These are phyloP conservation scores for Brassica hybrid DNA, from an alignment of 441 rosid genomes.

Conservation along the genomic window DNA sequence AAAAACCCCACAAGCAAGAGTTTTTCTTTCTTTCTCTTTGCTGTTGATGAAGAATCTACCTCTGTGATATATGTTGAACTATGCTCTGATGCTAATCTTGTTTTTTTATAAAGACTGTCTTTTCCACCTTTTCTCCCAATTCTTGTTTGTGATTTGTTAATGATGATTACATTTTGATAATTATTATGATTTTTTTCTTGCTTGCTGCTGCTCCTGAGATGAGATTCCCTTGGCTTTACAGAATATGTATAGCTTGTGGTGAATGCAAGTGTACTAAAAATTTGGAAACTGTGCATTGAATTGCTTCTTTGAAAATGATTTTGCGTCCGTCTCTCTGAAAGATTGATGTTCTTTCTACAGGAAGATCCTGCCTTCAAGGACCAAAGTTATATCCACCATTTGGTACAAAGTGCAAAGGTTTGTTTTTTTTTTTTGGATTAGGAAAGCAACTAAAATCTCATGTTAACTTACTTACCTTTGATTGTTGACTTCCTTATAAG, in stretches of 20 bases:
- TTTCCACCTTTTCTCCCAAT: background rate
- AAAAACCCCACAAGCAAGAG: background rate
- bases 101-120: constrained; percentile 4
- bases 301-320: constrained; percentile 14
- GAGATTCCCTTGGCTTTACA: too few species aligned
- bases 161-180: too few species aligned
- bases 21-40: constrained; percentile 10
- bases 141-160: constrained; percentile 20
- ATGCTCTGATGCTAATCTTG: constrained; percentile 10
- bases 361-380: constrained; percentile 35
- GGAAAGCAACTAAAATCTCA: constrained; percentile 12
- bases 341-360: constrained; percentile 16
- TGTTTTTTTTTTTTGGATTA: constrained; percentile 20
- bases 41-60: constrained; percentile 21
- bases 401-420: constrained; percentile 38
- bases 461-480: constrained; percentile 20
- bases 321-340: constrained; percentile 8
- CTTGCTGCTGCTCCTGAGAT: background rate
- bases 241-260: constrained; percentile 21
- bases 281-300: constrained; percentile 8
- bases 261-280: background rate
- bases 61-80: background rate
- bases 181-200: too few species aligned
- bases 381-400: constrained; percentile 25
- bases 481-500: constrained; percentile 21